phyloP scores from a whole-genome alignment of 768 basidiomycete species.

The Lentinula edodes region DNA sequence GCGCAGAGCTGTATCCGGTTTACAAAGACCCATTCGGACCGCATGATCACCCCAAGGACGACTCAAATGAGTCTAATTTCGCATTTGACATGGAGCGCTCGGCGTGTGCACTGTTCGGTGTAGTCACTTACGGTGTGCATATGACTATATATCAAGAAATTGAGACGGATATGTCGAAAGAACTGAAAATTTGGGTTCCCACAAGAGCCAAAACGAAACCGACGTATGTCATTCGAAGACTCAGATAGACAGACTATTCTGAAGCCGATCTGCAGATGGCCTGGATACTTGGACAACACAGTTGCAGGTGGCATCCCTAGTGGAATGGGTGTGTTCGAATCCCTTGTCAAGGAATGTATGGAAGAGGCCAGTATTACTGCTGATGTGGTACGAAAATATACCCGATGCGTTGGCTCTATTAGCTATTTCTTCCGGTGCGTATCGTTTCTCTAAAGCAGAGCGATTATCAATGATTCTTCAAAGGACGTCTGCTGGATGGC shows the following conservation, averaged over 20 bases:
- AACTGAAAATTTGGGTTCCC: slow-evolving; percentile 80
- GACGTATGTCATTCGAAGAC: slow-evolving; percentile 51
- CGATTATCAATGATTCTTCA: not conserved
- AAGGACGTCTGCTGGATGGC: slow-evolving; percentile 64
- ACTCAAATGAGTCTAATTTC: slow-evolving; percentile 43
- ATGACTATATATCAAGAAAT: slow-evolving; percentile 66
- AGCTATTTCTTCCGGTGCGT: slow-evolving; percentile 78
- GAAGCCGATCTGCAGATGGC: slow-evolving; percentile 47
- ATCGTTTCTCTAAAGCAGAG: not conserved
- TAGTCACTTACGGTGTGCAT: slow-evolving; percentile 91
- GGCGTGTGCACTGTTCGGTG: slow-evolving; percentile 83
- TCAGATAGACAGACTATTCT: not conserved
- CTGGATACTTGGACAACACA: slow-evolving; percentile 83
- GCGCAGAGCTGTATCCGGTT: slow-evolving; percentile 77
- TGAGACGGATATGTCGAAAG: slow-evolving; percentile 22
- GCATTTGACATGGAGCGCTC: slow-evolving; percentile 89
- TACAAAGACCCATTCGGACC: slow-evolving; percentile 66
- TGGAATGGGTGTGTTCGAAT: slow-evolving; percentile 65
- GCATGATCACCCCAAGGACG: slow-evolving; percentile 39
- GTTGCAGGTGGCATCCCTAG: slow-evolving; percentile 86
- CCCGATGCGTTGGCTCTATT: slow-evolving; percentile 59
- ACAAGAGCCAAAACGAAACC: slow-evolving; percentile 81
- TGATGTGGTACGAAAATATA: slow-evolving; percentile 51
- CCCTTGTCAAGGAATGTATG: slow-evolving; percentile 84
- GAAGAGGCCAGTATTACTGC: slow-evolving; percentile 87